A percentile compares a stretch with the other conserved stretches of the same genome.
Conservation (phyloP, 2,329 filamentous ascomycete genomes). For the Phialophora macrospora region DNA sequence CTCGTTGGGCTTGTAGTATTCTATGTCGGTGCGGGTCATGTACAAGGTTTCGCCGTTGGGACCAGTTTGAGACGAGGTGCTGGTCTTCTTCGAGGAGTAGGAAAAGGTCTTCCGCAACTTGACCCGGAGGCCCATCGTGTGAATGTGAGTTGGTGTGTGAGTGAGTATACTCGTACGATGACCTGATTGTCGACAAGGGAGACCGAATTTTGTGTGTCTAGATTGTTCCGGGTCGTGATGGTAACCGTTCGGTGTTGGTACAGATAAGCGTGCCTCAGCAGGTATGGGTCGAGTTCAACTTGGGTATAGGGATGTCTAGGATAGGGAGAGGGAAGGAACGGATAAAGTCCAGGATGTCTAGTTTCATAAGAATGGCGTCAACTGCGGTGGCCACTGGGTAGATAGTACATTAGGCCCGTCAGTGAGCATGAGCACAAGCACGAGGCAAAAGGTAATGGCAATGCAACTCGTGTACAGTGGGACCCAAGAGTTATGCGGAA, state of each 20-base stretch:
- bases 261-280: background rate
- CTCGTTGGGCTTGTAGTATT: slow-evolving; percentile 56
- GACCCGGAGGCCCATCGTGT: slow-evolving; percentile 34
- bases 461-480: slow-evolving; percentile 12
- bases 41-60: slow-evolving; percentile 32
- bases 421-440: slow-evolving; percentile 14
- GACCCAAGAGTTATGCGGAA: slow-evolving; percentile 18
- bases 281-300: background rate
- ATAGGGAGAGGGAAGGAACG: background rate
- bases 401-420: slow-evolving; percentile 20
- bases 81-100: slow-evolving; percentile 24
- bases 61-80: slow-evolving; percentile 1
- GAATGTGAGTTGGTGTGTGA: background rate
- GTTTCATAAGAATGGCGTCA: slow-evolving; percentile 13
- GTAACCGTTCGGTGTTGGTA: background rate
- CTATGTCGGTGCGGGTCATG: slow-evolving; percentile 46
- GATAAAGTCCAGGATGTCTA: background rate
- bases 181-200: background rate
- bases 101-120: slow-evolving; percentile 35
- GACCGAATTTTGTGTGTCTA: background rate
- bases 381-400: slow-evolving; percentile 5
- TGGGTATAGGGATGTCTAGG: background rate
- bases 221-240: background rate
- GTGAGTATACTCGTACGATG: background rate
- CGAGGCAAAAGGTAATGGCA: slow-evolving; percentile 18